These are phyloP conservation scores for Leptographium procerum DNA, from an alignment of 2,329 filamentous ascomycete species.

Conservation along the genomic window DNA sequence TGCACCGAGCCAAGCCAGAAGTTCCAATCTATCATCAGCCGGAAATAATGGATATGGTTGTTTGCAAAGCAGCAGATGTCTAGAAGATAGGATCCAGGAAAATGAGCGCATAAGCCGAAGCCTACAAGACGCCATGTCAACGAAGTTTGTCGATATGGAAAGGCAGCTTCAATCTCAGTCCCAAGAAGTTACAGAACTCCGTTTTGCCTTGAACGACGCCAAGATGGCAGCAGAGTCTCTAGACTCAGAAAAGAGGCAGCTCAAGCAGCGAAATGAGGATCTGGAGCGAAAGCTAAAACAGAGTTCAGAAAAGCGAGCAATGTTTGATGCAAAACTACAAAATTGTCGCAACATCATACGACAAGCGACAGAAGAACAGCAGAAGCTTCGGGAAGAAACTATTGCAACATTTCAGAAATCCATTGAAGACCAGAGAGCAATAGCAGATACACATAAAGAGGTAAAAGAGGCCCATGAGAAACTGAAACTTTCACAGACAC, in stretches of 20 bases:
- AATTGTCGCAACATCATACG: conserved; percentile 29
- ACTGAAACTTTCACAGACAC: conserved; percentile 21
- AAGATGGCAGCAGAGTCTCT: conserved; percentile 1
- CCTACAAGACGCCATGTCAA: conserved; percentile 6
- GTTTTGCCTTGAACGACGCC: conserved; percentile 8
- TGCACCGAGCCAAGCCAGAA: neutral
- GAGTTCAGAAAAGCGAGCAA: conserved; percentile 17
- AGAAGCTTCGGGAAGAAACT: conserved; percentile 22
- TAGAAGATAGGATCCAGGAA: neutral
- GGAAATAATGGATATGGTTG: too few relatives aligned
- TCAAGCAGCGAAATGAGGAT: conserved; percentile 6
- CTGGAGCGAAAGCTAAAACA: conserved; percentile 18
- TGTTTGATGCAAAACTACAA: conserved; percentile 24
- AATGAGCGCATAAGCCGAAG: neutral
- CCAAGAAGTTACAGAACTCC: conserved; percentile 7
- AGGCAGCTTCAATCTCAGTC: conserved; percentile 1
- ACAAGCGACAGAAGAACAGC: conserved; percentile 33
- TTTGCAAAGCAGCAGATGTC: neutral
- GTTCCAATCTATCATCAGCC: neutral
- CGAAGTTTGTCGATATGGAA: conserved; percentile 7
- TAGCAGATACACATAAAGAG: conserved; percentile 18
- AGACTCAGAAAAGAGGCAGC: conserved; percentile 8
- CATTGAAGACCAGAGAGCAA: conserved; percentile 16
- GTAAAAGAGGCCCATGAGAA: conserved; percentile 22
- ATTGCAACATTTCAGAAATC: neutral